Evolutionary conservation across 805 yeast species (phyloP), one percentile per base, ranked within the genome.

Genomic region (Yamadazyma takamatsuzukensis): DNA sequence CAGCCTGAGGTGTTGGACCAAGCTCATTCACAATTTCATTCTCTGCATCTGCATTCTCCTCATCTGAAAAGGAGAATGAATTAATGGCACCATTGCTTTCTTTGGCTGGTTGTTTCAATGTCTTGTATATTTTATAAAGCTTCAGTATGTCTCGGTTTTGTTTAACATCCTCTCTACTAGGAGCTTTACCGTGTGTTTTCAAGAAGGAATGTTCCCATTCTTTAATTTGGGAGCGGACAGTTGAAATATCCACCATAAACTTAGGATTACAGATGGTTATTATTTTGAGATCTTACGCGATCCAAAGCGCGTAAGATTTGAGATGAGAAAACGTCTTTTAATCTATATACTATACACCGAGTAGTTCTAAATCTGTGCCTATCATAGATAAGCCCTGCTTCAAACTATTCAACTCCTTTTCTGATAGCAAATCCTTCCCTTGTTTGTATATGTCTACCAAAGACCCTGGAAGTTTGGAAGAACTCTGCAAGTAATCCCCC

Each of bases 1-100:
- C 70, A 7, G 85, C 70, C 45, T 86, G 95, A 0, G 96, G 96
- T 0, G 96, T 86, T 1, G 96, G 96, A 0, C 95, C 95, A 9
- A 85, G 51, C 39, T 77, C 83, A 3, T 56, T 52, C 13, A 39
- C 34, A 11, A 32, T 37, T n/a, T 30, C 37, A 5, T 29, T 21
- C 11, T 19, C 33, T 6, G 35, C 48, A 21, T 47, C 44, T 11
- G 14, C 23, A n/a, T 28, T 27, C 10, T 32, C 42, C 7, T 43
- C 49, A 13, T 44, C 48, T 1, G 37, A 36, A 14, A 39, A 30
- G 9, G 29, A 21, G n/a, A 30, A 12, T 16, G 25, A 19, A 19
- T 28, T 17, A 6, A 9, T n/a, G 9, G 18, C 31, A 13, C 14
- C 31, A 19, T 23, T 15, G 21, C 21, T 18, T 27, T 22, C 16